A percentile compares a stretch with the other conserved stretches of the same genome.
Conservation (phyloP, 2,329 filamentous ascomycete species). For the Pseudopyrenochaeta lycopersici region DNA sequence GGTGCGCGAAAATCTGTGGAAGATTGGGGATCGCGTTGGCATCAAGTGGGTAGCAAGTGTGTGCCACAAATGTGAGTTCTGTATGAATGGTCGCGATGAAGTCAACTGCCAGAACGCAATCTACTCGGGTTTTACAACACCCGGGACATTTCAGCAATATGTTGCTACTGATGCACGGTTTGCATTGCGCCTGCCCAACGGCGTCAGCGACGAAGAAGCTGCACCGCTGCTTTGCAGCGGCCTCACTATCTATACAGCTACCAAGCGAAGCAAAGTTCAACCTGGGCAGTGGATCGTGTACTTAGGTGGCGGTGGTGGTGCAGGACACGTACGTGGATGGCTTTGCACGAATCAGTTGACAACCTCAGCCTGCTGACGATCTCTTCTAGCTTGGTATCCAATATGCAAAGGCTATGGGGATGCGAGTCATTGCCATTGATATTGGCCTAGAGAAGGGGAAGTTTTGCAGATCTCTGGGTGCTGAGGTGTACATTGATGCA, state of each 20-base stretch:
- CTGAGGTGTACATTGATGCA: too few relatives aligned
- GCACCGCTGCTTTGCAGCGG: slow-evolving; percentile 57
- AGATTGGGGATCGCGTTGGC: slow-evolving; percentile 59
- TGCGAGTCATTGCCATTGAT: too few relatives aligned
- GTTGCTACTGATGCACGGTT: slow-evolving; percentile 55
- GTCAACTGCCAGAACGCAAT: slow-evolving; percentile 58
- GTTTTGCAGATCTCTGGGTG: too few relatives aligned
- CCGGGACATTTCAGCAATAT: slow-evolving; percentile 52
- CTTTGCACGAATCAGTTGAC: too few relatives aligned
- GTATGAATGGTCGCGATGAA: slow-evolving; percentile 31
- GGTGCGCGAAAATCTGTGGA: not conserved
- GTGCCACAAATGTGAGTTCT: not conserved
- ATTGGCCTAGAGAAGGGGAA: too few relatives aligned
- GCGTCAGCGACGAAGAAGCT: slow-evolving; percentile 51
- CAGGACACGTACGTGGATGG: too few relatives aligned
- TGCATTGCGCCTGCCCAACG: slow-evolving; percentile 54
- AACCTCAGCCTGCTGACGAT: too few relatives aligned
- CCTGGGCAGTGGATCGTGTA: too few relatives aligned
- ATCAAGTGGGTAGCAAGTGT: slow-evolving; percentile 41
- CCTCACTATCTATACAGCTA: slow-evolving; percentile 54
- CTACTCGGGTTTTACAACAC: slow-evolving; percentile 69
- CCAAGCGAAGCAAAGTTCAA: not conserved
- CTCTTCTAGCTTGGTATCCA: too few relatives aligned
- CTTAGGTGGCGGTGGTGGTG: too few relatives aligned
- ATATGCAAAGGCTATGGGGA: too few relatives aligned